Base-by-base conservation (phyloP, 352 stramenopile genomes). In the Phytopythium aichiense region DNA sequence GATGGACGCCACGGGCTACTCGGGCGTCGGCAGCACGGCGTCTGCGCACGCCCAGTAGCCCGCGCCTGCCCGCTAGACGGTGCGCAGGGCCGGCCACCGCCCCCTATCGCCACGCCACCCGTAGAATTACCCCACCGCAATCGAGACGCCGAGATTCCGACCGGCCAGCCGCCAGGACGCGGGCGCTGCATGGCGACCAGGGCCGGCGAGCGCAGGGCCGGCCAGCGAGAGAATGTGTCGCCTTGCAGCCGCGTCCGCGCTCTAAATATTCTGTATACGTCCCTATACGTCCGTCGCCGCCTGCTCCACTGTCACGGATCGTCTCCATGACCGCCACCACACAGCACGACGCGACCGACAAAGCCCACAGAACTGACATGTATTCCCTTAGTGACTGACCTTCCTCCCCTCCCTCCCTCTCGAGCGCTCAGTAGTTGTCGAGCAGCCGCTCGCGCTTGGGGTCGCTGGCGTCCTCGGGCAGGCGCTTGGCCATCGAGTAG, bases 401-500 rank as follows among this genome's bases (percentile, higher is more conserved):
- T 50, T 28, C 20, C 22, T 28, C 20, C 4, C 4, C n/a, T 18
- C 0, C n/a, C 20, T 23, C n/a, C 23, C 22, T 30, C 42, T 6
- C 43, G 18, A 15, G 6, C 85, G 9, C 28, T 58, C 25, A 82
- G 59, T 77, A 91, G 65, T 88, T 74, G 67, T 68, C 63, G 11
- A 95, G 74, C 23, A 95, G 71, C 13, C 79, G 71, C 58, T 90
- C 74, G 40, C 69, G 69, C 73, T 92, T 95, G 16, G 86, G 79
- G 63, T 95, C 86, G 1, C 74, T 50, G 5, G 61, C 58, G n/a
- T 77, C 72, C 53, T 87, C 80, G 20, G 67, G 63, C 43, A 89
- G 75, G 30, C 79, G 76, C 57, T 80, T 81, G 28, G 84, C 73
- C 75, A 88, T 84, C 69, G 72, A 79, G 63, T 91, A 91, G 25